Evolutionary conservation across 148 eudicot species (phyloP).

Genomic region (Tetragonia tetragonoides): DNA sequence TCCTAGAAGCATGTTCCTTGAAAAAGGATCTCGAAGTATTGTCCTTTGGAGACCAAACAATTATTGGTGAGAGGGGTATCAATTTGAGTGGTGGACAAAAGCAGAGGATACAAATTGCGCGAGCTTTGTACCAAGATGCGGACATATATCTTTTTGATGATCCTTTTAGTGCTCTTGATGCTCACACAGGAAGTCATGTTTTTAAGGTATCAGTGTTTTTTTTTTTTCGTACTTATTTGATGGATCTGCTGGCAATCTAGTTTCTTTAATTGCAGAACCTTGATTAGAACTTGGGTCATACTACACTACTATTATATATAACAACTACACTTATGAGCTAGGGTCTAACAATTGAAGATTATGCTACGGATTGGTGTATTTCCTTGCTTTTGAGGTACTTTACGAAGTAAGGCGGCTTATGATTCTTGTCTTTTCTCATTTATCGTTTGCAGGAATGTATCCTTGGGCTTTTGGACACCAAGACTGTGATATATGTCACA

Average conservation of each 20-base stretch:
- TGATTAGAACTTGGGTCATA: too few relatives aligned
- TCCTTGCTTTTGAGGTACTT: not conserved
- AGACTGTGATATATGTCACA: slow-evolving; percentile 65
- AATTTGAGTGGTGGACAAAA: too few relatives aligned
- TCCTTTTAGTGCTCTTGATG: slow-evolving; percentile 71
- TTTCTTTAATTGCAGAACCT: too few relatives aligned
- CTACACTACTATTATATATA: too few relatives aligned
- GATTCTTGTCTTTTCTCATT: not conserved
- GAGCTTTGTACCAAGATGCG: slow-evolving; percentile 9
- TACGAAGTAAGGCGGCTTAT: not conserved
- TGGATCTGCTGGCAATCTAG: too few relatives aligned
- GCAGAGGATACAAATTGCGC: too few relatives aligned
- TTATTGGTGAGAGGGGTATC: not conserved
- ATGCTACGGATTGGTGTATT: not conserved
- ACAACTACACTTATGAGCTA: too few relatives aligned
- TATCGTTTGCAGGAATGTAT: slow-evolving; percentile 48
- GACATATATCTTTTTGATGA: slow-evolving; percentile 61
- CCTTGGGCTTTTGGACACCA: slow-evolving; percentile 43
- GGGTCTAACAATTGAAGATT: too few relatives aligned
- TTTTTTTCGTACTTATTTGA: not conserved
- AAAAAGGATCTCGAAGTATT: slow-evolving; percentile 51
- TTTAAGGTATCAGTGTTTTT: slow-evolving; percentile 39
- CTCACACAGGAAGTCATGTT: slow-evolving; percentile 65
- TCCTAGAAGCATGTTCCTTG: slow-evolving; percentile 53
- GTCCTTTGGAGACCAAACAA: slow-evolving; percentile 51